Conservation (phyloP, 257 asterid species). For the Jaltomata sinuosa region DNA sequence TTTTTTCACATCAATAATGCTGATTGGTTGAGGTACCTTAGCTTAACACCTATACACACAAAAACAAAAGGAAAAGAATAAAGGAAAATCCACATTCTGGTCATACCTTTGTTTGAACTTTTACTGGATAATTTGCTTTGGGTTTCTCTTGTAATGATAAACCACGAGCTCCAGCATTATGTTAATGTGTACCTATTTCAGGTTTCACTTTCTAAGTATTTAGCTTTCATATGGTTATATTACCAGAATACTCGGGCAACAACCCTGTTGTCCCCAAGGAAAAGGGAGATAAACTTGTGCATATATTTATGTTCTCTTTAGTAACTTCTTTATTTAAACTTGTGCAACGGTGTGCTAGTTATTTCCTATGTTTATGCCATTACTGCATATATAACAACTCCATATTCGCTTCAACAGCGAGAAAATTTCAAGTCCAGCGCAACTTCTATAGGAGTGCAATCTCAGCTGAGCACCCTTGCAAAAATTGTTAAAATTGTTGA, state of each 20-base stretch:
- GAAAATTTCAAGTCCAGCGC: constrained; percentile 72
- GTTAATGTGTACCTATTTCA: background rate
- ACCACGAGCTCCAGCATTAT: background rate
- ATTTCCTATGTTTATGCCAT: background rate
- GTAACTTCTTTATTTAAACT: background rate
- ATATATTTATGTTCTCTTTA: background rate
- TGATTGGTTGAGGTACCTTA: background rate
- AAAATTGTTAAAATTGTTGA: constrained; percentile 77
- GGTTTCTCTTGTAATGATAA: background rate
- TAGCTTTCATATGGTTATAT: background rate
- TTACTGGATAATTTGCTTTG: background rate
- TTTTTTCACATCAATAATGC: background rate
- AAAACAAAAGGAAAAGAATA: background rate
- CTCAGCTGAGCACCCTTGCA: constrained; percentile 71
- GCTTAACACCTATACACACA: background rate
- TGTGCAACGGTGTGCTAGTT: background rate
- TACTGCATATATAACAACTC: background rate
- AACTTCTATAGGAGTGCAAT: constrained; percentile 83
- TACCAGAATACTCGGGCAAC: background rate
- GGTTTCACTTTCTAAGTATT: background rate
- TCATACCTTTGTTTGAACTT: background rate
- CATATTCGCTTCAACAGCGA: constrained; percentile 43
- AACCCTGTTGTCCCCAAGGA: background rate
- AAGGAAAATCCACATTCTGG: background rate
- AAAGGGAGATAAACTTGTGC: background rate